Evolutionary conservation across 768 basidiomycete genomes (phyloP).

Genomic region (Russula earlei): DNA sequence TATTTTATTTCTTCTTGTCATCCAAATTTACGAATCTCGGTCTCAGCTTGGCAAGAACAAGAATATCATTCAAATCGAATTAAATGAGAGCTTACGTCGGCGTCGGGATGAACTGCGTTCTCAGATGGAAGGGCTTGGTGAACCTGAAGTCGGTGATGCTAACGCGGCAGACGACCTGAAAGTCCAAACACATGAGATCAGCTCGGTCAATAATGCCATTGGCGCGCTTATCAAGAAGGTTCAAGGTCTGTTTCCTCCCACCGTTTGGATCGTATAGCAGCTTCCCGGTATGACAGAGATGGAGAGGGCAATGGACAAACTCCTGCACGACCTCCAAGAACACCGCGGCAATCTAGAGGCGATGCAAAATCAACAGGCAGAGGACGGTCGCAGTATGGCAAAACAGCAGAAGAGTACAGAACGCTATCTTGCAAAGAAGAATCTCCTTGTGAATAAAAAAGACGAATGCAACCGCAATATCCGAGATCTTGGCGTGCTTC

Average conservation of each 20-base stretch:
- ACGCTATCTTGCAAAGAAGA: slow-evolving; percentile 85
- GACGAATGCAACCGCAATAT: slow-evolving; percentile 96
- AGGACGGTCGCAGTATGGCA: slow-evolving; percentile 81
- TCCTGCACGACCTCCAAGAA: slow-evolving; percentile 56
- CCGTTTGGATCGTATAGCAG: neutral
- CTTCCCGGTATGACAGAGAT: slow-evolving; percentile 35
- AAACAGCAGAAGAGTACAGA: slow-evolving; percentile 93
- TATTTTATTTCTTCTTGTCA: neutral
- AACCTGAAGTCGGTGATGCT: slow-evolving; percentile 44
- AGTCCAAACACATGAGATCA: slow-evolving; percentile 58
- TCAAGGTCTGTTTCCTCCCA: slow-evolving; percentile 35
- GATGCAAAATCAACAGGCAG: slow-evolving; percentile 71
- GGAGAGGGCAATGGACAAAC: slow-evolving; percentile 64
- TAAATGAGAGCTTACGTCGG: slow-evolving; percentile 80
- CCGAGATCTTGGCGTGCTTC: slow-evolving; percentile 90
- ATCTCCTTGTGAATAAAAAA: slow-evolving; percentile 73
- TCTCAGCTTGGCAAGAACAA: slow-evolving; percentile 62
- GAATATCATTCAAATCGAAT: slow-evolving; percentile 81
- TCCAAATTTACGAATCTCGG: slow-evolving; percentile 1
- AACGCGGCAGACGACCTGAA: slow-evolving; percentile 60
- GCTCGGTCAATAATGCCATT: slow-evolving; percentile 56
- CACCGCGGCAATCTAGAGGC: slow-evolving; percentile 57
- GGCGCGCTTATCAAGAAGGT: slow-evolving; percentile 51
- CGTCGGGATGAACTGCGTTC: slow-evolving; percentile 67
- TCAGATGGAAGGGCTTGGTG: slow-evolving; percentile 70